Conservation (phyloP, 1,284 basidiomycete species). For the Stygiomarasmius scandens region DNA sequence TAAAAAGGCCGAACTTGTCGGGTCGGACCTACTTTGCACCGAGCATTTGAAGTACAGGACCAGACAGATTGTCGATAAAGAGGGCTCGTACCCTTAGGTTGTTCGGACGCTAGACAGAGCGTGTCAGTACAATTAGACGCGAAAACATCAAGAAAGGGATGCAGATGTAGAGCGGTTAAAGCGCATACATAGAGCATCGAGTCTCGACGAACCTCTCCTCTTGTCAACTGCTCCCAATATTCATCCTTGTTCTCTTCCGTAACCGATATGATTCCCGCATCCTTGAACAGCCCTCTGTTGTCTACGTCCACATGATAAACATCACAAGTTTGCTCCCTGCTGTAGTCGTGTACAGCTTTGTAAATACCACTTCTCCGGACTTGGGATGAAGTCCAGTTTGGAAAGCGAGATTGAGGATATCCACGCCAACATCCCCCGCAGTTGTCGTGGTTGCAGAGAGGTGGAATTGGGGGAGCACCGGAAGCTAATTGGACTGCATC, state of each 20-base stretch:
- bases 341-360: conserved; percentile 31
- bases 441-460: conserved; percentile 37
- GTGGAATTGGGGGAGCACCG: conserved; percentile 38
- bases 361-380: conserved; percentile 40
- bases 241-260: conserved; percentile 24
- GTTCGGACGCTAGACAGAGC: conserved; percentile 27
- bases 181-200: too few species aligned
- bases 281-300: conserved; percentile 34
- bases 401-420: conserved; percentile 53
- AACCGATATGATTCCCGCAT: conserved; percentile 25
- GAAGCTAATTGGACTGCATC: conserved; percentile 34
- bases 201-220: conserved; percentile 29
- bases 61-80: conserved; percentile 45
- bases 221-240: conserved; percentile 39
- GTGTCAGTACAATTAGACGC: neutral
- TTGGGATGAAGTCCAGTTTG: conserved; percentile 53
- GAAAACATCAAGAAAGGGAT: neutral
- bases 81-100: conserved; percentile 41
- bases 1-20: neutral
- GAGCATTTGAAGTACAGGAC: conserved; percentile 49
- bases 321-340: conserved; percentile 24
- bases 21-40: conserved; percentile 39
- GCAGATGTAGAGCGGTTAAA: too few species aligned
- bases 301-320: conserved; percentile 42
- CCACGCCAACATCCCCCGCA: conserved; percentile 38